Conservation (phyloP, 1,139 yeast genomes). For the Blastobotrys buckinghamii region DNA sequence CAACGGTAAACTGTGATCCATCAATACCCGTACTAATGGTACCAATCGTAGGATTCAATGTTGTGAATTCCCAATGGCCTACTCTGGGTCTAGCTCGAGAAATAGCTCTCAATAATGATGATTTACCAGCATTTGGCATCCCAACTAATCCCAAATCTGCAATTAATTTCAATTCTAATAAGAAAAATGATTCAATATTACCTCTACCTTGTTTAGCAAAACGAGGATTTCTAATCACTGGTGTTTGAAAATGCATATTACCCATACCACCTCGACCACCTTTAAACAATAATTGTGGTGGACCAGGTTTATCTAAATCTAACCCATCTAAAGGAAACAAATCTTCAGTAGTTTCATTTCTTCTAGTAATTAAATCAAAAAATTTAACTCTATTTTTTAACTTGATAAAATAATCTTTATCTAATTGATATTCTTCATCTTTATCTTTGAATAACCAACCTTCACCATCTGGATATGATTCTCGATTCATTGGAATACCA, state of each 20-base stretch:
- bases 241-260: conserved; percentile 87
- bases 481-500: conserved; percentile 47
- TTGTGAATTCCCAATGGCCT: conserved; percentile 97
- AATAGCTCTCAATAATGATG: conserved; percentile 81
- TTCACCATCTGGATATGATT: conserved; percentile 55
- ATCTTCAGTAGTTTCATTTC: conserved; percentile 60
- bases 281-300: conserved; percentile 61
- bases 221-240: conserved; percentile 79
- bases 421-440: conserved; percentile 61
- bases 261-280: conserved; percentile 97
- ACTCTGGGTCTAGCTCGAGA: conserved; percentile 85
- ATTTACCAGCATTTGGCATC: conserved; percentile 93
- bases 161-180: conserved; percentile 76
- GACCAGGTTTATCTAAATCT: conserved; percentile 62
- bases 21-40: conserved; percentile 68
- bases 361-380: conserved; percentile 55
- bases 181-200: conserved; percentile 59
- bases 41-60: conserved; percentile 87
- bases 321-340: conserved; percentile 72
- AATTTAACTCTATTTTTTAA: conserved; percentile 57
- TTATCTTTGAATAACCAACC: conserved; percentile 82
- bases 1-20: conserved; percentile 74
- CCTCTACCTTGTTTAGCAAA: conserved; percentile 76
- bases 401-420: conserved; percentile 56
- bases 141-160: conserved; percentile 96